These are phyloP conservation scores for Phytopythium mirpurense DNA, from an alignment of 352 stramenopile genomes.

Conservation along the genomic window DNA sequence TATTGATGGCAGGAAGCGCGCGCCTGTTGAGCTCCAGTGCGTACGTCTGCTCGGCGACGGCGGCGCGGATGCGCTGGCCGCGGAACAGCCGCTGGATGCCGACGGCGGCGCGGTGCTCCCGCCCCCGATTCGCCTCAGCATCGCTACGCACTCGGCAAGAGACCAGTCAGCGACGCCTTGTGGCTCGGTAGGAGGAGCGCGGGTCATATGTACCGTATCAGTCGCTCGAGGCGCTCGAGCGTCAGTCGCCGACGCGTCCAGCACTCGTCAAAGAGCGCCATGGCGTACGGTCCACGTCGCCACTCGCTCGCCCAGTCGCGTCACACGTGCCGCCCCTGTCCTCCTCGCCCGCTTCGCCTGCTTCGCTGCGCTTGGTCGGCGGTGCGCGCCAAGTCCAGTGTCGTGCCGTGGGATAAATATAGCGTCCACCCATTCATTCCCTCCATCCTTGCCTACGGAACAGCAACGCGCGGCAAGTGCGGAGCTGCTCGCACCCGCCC, in stretches of 20 bases:
- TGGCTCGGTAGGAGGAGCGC: background rate
- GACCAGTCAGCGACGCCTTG: too few species aligned
- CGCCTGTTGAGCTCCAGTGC: too few species aligned
- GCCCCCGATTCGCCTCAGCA: slow-evolving; percentile 29
- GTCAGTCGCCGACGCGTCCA: slow-evolving; percentile 41
- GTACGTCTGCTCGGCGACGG: slow-evolving; percentile 30
- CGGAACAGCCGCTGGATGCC: slow-evolving; percentile 62
- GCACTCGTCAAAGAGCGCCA: slow-evolving; percentile 66
- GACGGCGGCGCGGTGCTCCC: slow-evolving; percentile 32
- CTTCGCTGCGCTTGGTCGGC: too few species aligned
- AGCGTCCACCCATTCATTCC: too few species aligned
- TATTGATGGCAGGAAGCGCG: too few species aligned
- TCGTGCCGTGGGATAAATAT: too few species aligned
- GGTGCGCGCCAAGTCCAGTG: too few species aligned
- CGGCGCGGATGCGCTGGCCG: slow-evolving; percentile 44
- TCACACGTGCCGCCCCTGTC: too few species aligned
- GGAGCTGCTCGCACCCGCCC: too few species aligned
- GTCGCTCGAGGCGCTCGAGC: slow-evolving; percentile 38
- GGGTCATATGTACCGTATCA: slow-evolving; percentile 34
- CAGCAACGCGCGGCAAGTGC: too few species aligned
- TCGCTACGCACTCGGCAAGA: slow-evolving; percentile 21
- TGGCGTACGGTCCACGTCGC: slow-evolving; percentile 5
- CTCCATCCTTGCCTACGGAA: too few species aligned
- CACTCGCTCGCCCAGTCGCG: background rate
- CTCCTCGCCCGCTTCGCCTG: background rate